Evolutionary conservation across 306 rosid species (phyloP).

Genomic region (Quercus variabilis): DNA sequence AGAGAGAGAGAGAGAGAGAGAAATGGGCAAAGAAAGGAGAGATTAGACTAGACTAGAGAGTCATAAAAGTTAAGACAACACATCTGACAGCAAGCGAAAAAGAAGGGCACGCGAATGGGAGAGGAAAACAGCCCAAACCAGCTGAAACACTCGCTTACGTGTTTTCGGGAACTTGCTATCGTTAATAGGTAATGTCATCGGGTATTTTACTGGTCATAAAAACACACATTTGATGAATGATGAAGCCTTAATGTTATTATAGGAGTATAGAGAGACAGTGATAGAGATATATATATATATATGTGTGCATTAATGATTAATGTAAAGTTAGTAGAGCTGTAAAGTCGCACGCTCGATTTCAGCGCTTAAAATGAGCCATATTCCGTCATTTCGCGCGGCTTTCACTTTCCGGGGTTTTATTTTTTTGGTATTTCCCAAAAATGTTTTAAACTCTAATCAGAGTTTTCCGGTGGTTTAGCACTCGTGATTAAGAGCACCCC

Average conservation of each 20-base stretch:
- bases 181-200: too few relatives aligned
- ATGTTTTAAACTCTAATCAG: too few relatives aligned
- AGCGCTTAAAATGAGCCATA: constrained; percentile 47
- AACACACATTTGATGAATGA: too few relatives aligned
- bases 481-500: not conserved
- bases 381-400: constrained; percentile 23
- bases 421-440: not conserved
- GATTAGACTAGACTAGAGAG: constrained; percentile 35
- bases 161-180: constrained; percentile 20
- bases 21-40: not conserved
- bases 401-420: not conserved
- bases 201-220: too few relatives aligned
- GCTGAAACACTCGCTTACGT: constrained; percentile 15
- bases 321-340: not conserved
- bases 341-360: constrained; percentile 49
- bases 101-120: constrained; percentile 45
- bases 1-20: constrained; percentile 14
- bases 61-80: not conserved
- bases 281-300: not conserved
- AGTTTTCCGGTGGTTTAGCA: not conserved
- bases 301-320: not conserved
- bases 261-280: not conserved
- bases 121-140: not conserved
- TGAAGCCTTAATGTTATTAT: too few relatives aligned
- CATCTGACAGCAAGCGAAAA: constrained; percentile 31